These are phyloP conservation scores for Aspergillus biplanus DNA, from an alignment of 495 filamentous ascomycete genomes.

Conservation along the genomic window DNA sequence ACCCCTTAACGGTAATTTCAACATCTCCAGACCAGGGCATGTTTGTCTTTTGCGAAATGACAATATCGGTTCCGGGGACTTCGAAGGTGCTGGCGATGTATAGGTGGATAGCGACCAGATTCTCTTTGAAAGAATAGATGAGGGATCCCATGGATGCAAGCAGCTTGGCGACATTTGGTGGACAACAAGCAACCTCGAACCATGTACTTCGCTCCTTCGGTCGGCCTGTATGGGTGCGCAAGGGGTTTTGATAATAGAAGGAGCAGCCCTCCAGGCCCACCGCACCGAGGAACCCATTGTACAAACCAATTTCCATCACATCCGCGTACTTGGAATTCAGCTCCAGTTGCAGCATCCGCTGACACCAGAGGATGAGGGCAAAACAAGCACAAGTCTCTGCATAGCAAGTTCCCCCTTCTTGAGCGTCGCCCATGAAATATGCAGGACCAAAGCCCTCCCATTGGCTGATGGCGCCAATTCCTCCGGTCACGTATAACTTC, in stretches of 20 bases:
- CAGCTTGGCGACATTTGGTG: conserved; percentile 16
- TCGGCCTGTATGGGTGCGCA: conserved; percentile 8
- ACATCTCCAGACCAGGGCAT: conserved; percentile 18
- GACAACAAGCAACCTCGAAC: conserved; percentile 21
- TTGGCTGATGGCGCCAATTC: conserved; percentile 61
- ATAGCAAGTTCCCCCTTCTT: conserved; percentile 62
- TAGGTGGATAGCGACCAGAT: conserved; percentile 15
- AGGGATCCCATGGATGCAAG: conserved; percentile 15
- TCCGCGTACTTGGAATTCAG: conserved; percentile 57
- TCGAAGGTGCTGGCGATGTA: conserved; percentile 13
- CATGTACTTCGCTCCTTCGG: conserved; percentile 13
- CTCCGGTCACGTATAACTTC: conserved; percentile 64
- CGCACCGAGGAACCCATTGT: conserved; percentile 61
- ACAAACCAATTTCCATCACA: conserved; percentile 62
- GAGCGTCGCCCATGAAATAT: conserved; percentile 59
- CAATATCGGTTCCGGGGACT: conserved; percentile 11
- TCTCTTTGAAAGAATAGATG: conserved; percentile 12
- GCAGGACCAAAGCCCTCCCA: conserved; percentile 66
- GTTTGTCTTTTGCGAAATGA: conserved; percentile 8
- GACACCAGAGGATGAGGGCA: conserved; percentile 63
- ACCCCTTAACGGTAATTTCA: conserved; percentile 8
- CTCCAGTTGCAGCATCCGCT: conserved; percentile 55
- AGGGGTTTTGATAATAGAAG: conserved; percentile 16
- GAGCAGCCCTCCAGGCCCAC: conserved; percentile 40
- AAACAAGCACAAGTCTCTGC: conserved; percentile 65